A percentile compares a stretch with the other conserved stretches of the same genome.
These are phyloP conservation scores for Podaxis sp. DNA, from an alignment of 768 basidiomycete species.

Conservation along the genomic window DNA sequence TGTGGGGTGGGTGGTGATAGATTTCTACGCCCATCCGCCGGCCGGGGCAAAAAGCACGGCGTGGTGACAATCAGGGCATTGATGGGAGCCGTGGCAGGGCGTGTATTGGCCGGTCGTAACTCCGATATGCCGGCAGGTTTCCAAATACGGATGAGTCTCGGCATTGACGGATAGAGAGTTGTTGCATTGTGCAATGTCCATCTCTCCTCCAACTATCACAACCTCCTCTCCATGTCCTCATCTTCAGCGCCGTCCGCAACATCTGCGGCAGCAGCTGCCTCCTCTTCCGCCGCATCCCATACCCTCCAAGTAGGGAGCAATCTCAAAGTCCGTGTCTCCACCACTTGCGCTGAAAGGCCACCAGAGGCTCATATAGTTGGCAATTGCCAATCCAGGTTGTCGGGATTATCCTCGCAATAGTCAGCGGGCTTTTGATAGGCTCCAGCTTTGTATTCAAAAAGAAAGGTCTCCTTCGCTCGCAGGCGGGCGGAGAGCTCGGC, in stretches of 20 bases:
- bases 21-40: too few species aligned
- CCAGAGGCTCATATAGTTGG: conserved; percentile 4
- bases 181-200: background rate
- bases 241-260: conserved; percentile 35
- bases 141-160: background rate
- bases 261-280: conserved; percentile 35
- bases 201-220: background rate
- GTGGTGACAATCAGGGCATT: background rate
- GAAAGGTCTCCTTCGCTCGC: conserved; percentile 81
- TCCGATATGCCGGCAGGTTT: background rate
- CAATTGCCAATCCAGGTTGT: conserved; percentile 47
- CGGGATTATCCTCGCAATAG: conserved; percentile 73
- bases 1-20: too few species aligned
- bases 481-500: conserved; percentile 76
- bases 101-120: background rate
- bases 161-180: background rate
- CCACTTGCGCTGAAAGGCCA: background rate
- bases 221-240: conserved; percentile 11
- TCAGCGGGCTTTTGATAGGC: conserved; percentile 87
- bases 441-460: conserved; percentile 97
- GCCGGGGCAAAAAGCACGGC: background rate
- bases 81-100: background rate
- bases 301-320: conserved; percentile 41
- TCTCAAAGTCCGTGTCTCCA: conserved; percentile 45
- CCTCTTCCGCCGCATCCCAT: conserved; percentile 36